Evolutionary conservation across 2,329 filamentous ascomycete species (phyloP), one percentile per base, ranked within the genome.

Genomic region (Aspergillus fumigatiaffinis): DNA sequence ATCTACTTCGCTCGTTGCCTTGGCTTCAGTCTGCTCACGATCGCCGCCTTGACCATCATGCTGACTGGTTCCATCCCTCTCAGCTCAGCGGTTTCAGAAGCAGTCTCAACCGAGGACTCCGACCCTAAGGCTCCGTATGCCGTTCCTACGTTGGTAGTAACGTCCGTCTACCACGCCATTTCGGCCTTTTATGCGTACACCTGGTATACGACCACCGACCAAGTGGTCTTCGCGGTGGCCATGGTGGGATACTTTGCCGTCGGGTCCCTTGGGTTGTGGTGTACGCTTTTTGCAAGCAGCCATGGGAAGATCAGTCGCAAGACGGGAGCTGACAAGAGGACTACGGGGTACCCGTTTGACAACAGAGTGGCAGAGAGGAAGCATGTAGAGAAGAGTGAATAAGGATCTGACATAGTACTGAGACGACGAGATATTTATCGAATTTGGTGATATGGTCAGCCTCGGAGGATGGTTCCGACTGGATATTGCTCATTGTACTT

Each of bases 1-100:
- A 75, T 83, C 55, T 93, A 93, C 80, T 87, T 92, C 71, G 85
- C 85, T 52, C 87, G 89, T 46, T 84, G 82, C 28, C 81, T 91
- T 1, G 90, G 88, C 61, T 77, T 92, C 56, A 77, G 85, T 29
- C 81, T 91, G 48, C 77, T 92, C 23, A 77, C 85, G 9, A 75
- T 93, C 28, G 86, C 85, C 32, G 68, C 86, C 6, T 74, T 89
- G 12, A 81, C 82, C n/a, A 74, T 92, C 41, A 79, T 90, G 38
- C 80, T 92, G 29, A 89, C 88, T 0, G 90, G 89, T 50, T 82
- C 83, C 2, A 79, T 93, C 4, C 89, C 90, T 0, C 73, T 92
- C 12, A 82, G 80, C 0, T 81, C 82, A n/a, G 70, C 76, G 23
- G 68, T 79, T 23, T 60, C 64, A 1, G 72, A 75, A 35, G 63